Percentiles rank a stretch among this genome's conserved stretches.
These are phyloP conservation scores for Apiospora marii DNA, from an alignment of 2,329 filamentous ascomycete species.

Conservation along the genomic window DNA sequence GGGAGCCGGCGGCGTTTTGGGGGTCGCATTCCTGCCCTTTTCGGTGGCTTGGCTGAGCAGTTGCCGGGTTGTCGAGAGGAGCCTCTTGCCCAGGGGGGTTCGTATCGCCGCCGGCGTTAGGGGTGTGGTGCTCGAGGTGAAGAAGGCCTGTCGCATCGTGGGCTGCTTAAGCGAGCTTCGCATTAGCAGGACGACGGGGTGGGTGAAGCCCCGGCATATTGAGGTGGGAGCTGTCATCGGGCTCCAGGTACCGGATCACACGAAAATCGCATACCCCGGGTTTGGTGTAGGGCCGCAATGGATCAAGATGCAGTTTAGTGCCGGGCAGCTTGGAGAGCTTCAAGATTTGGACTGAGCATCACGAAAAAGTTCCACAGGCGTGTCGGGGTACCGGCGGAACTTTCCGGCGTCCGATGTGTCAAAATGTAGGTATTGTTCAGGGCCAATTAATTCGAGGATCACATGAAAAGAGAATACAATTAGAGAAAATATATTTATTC, in stretches of 20 bases:
- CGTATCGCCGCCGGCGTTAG: background rate
- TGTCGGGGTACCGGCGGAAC: conserved; percentile 10
- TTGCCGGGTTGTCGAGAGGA: conserved; percentile 21
- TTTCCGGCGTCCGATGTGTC: conserved; percentile 12
- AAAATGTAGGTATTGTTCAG: background rate
- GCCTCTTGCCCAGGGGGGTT: conserved; percentile 1
- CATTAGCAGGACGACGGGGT: conserved; percentile 37
- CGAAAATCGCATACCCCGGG: conserved; percentile 1
- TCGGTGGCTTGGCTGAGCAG: background rate
- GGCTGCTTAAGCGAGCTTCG: conserved; percentile 35
- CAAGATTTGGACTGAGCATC: background rate
- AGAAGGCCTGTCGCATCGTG: conserved; percentile 16
- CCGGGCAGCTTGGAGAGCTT: background rate
- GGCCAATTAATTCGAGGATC: background rate
- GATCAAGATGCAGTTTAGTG: background rate
- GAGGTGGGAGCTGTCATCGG: conserved; percentile 13
- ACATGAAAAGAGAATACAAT: background rate
- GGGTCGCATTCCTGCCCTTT: background rate
- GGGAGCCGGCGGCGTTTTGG: background rate
- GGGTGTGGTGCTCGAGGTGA: conserved; percentile 7
- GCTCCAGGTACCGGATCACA: background rate
- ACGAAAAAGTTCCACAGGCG: conserved; percentile 12
- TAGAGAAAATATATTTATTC: background rate
- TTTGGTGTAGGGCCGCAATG: conserved; percentile 6
- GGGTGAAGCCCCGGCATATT: conserved; percentile 40